phyloP scores from a whole-genome alignment of 176 grass and related monocot genomes.

The Phoenix roebelenii region DNA sequence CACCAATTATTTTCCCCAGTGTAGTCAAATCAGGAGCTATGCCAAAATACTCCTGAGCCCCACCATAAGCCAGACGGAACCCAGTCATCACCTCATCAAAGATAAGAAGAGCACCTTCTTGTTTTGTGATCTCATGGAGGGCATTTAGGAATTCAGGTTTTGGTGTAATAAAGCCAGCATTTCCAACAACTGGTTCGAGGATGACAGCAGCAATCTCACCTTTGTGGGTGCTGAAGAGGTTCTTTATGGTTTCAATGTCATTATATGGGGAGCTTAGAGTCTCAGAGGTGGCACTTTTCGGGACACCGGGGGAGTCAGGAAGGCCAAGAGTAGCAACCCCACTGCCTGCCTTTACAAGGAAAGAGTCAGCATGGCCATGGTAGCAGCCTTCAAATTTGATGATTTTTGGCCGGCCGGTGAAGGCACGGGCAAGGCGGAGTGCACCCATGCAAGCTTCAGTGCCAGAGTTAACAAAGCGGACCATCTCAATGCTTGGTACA shows the following conservation, averaged over 20 bases:
- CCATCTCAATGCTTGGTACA: slow-evolving; percentile 91
- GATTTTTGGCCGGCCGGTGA: slow-evolving; percentile 70
- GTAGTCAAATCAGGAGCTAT: slow-evolving; percentile 93
- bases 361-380: slow-evolving; percentile 90
- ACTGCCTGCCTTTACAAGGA: slow-evolving; percentile 95
- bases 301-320: slow-evolving; percentile 92
- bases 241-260: slow-evolving; percentile 59
- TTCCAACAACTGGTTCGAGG: slow-evolving; percentile 92
- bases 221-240: slow-evolving; percentile 73
- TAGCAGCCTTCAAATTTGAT: slow-evolving; percentile 99
- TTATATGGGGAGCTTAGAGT: slow-evolving; percentile 91
- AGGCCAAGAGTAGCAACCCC: slow-evolving; percentile 97
- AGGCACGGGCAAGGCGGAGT: slow-evolving; percentile 90
- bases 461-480: slow-evolving; percentile 96
- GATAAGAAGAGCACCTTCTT: slow-evolving; percentile 71
- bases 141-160: slow-evolving; percentile 56
- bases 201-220: slow-evolving; percentile 77
- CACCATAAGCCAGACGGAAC: slow-evolving; percentile 88
- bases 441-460: slow-evolving; percentile 99
- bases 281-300: slow-evolving; percentile 58
- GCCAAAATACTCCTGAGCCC: slow-evolving; percentile 91
- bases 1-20: slow-evolving; percentile 85
- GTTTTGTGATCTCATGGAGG: slow-evolving; percentile 69
- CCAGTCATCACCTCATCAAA: slow-evolving; percentile 99
- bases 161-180: slow-evolving; percentile 82